phyloP scores from a whole-genome alignment of 2,329 filamentous ascomycete species.

The Fusarium sp. region DNA sequence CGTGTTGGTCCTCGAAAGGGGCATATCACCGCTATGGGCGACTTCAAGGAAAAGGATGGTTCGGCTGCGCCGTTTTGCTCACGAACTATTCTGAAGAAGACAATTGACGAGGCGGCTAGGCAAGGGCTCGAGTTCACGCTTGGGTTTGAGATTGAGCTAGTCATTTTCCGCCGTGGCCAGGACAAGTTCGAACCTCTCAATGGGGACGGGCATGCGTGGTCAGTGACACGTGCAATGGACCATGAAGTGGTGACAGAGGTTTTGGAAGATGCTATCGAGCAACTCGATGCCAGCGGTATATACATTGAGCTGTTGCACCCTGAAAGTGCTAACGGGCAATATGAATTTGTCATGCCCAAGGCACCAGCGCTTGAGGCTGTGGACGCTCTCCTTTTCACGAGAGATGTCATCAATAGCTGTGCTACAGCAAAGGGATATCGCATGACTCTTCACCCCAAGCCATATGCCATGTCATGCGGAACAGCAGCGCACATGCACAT shows the following conservation, averaged over 20 bases:
- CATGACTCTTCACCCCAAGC: constrained; percentile 81
- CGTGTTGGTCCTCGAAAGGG: constrained; percentile 68
- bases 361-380: constrained; percentile 74
- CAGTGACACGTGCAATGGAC: constrained; percentile 72
- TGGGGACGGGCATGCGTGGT: constrained; percentile 79
- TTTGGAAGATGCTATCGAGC: constrained; percentile 74
- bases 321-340: constrained; percentile 80
- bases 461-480: constrained; percentile 68
- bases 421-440: constrained; percentile 73
- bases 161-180: constrained; percentile 69
- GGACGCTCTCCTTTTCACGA: constrained; percentile 77
- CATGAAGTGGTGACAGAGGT: constrained; percentile 68
- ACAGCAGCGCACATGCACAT: constrained; percentile 79
- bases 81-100: constrained; percentile 69
- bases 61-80: constrained; percentile 70
- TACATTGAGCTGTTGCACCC: constrained; percentile 79
- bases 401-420: constrained; percentile 75
- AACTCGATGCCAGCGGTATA: constrained; percentile 73
- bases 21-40: constrained; percentile 75
- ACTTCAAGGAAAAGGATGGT: constrained; percentile 72
- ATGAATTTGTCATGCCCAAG: constrained; percentile 79
- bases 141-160: constrained; percentile 86
- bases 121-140: constrained; percentile 71
- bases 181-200: constrained; percentile 59
- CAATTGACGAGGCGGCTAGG: constrained; percentile 64